Evolutionary conservation across 176 grass and related monocot species (phyloP), one percentile per base, ranked within the genome.

Genomic region (Tillandsia fasciculata): DNA sequence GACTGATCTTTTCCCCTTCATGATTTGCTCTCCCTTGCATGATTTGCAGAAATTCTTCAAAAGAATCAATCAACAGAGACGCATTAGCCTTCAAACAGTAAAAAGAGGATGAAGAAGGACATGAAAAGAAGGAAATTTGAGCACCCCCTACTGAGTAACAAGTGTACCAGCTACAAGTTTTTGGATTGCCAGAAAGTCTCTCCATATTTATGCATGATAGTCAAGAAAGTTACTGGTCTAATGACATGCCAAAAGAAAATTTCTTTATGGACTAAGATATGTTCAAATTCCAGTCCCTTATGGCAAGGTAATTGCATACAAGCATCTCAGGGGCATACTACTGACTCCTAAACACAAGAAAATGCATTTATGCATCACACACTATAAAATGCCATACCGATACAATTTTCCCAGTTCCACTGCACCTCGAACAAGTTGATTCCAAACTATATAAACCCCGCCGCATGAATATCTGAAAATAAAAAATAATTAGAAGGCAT

Each of bases 21-120:
- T 69, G 59, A 91, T 53, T 69, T 87, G 82, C 67, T 88, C 70
- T 26, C 91, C 91, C 57, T 88, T 96, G 85, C 91, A 96, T 47
- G 91, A 91, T 82, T 96, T 96, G 84, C 91, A 96, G 72, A 96
- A 90, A 75, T 27, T 83, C 91, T 96, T 68, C 64, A 82, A 70
- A 79, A 27, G 26, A 26, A 81, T 57, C 68, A 61, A 15, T 2
- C 56, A 61, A 61, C 10, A 23, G 10, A 61, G 14, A 61, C 15
- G 10, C 13, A 61, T 61, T 9, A 61, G 54, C 10, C 54, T 20
- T 58, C 54, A 58, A 58, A 58, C 18, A 12, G 15, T 58, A 58
- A 58, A 58, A 0, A 58, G 10, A 61, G 56, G 53, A 74, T 33
- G 1, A 74, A 10, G 61, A 76, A 68, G 50, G 49, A 75, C 24